A percentile compares a stretch with the other conserved stretches of the same genome.
Evolutionary conservation across 306 rosid species (phyloP).

Genomic region (Glycine soja): DNA sequence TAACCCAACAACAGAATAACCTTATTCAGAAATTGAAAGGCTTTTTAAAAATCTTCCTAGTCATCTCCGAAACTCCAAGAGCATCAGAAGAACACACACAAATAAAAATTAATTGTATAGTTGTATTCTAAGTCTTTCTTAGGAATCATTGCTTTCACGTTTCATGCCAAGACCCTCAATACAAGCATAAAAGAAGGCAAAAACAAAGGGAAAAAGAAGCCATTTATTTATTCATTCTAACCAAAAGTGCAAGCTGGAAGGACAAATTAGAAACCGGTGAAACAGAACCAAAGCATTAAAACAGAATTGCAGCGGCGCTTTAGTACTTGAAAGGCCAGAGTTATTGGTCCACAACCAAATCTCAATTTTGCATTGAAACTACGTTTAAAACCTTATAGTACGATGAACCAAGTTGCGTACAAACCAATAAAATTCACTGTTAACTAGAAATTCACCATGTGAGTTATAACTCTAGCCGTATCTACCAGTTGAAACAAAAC

Average conservation of each 20-base stretch:
- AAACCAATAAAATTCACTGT: not conserved
- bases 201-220: not conserved
- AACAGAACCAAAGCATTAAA: slow-evolving; percentile 53
- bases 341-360: slow-evolving; percentile 53
- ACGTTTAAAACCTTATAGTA: not conserved
- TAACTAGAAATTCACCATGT: not conserved
- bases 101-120: not conserved
- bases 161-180: slow-evolving; percentile 53
- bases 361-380: slow-evolving; percentile 38
- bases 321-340: slow-evolving; percentile 56
- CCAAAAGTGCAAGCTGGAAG: slow-evolving; percentile 36
- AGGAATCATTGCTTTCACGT: slow-evolving; percentile 61
- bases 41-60: not conserved
- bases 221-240: not conserved
- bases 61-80: slow-evolving; percentile 12
- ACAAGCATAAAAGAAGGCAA: slow-evolving; percentile 32
- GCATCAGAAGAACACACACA: not conserved
- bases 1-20: slow-evolving; percentile 1
- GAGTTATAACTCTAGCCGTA: not conserved
- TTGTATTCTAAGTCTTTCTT: slow-evolving; percentile 45
- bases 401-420: not conserved
- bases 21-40: slow-evolving; percentile 31
- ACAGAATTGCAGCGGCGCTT: slow-evolving; percentile 56
- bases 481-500: not conserved
- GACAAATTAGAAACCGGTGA: slow-evolving; percentile 47